Conservation (phyloP, 2,329 filamentous ascomycete genomes). For the Fusarium mexicanum region DNA sequence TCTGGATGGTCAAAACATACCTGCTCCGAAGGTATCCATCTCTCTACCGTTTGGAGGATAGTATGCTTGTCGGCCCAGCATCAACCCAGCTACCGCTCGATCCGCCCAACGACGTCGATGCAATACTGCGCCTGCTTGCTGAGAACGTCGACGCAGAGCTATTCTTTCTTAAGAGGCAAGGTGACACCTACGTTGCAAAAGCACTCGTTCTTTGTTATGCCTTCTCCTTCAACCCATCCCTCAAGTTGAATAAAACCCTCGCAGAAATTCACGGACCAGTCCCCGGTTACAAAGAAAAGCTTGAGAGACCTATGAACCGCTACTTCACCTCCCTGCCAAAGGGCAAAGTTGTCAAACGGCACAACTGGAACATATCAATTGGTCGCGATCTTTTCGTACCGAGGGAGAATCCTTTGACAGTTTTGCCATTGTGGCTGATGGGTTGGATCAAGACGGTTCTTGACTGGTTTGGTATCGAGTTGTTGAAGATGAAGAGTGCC, state of each 20-base stretch:
- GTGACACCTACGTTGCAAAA: neutral
- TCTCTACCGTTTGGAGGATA: neutral
- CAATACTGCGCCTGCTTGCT: fast-evolving
- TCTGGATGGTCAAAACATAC: neutral
- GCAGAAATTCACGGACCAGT: neutral
- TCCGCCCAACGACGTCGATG: neutral
- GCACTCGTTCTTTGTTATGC: neutral
- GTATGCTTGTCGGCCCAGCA: neutral
- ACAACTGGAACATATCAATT: neutral
- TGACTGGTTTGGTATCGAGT: neutral
- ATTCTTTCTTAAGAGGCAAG: neutral
- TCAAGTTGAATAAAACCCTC: neutral
- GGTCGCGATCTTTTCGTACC: fast-evolving
- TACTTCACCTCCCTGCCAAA: neutral
- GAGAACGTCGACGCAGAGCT: neutral
- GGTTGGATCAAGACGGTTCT: neutral
- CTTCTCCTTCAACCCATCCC: neutral
- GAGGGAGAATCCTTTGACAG: neutral
- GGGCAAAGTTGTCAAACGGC: neutral
- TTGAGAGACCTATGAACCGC: neutral
- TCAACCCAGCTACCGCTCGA: neutral
- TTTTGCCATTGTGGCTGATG: neutral
- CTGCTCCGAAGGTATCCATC: neutral
- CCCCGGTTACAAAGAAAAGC: neutral
- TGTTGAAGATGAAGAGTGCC: neutral